Evolutionary conservation across 1,284 basidiomycete genomes (phyloP).

Genomic region (Ganoderma leucocontextum): DNA sequence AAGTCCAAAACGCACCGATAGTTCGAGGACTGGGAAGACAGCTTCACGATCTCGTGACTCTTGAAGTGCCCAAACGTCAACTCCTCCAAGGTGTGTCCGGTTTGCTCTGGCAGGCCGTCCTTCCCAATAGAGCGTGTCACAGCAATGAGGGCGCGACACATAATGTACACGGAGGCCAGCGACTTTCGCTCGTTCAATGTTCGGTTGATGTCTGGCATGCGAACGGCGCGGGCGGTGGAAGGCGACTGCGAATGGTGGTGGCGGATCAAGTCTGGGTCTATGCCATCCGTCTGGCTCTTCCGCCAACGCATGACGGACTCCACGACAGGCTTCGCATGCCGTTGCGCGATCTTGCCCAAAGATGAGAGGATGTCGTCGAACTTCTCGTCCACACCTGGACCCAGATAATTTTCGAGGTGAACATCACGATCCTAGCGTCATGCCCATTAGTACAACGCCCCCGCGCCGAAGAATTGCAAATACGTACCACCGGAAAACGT

Average conservation of each 20-base stretch:
- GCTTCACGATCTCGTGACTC: conserved; percentile 70
- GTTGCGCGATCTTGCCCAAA: conserved; percentile 87
- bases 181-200: conserved; percentile 81
- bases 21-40: conserved; percentile 72
- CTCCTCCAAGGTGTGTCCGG: conserved; percentile 84
- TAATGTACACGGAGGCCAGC: conserved; percentile 86
- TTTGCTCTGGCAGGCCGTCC: conserved; percentile 78
- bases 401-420: conserved; percentile 71
- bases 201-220: conserved; percentile 61
- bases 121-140: conserved; percentile 78
- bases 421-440: conserved; percentile 71
- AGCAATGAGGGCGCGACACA: conserved; percentile 85
- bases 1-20: conserved; percentile 83
- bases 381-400: conserved; percentile 73
- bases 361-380: conserved; percentile 87
- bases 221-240: conserved; percentile 47
- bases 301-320: conserved; percentile 92
- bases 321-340: conserved; percentile 85
- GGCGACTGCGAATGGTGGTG: conserved; percentile 58
- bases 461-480: not conserved
- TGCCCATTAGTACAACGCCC: not conserved
- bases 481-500: conserved; percentile 70
- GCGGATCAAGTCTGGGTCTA: conserved; percentile 61
- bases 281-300: conserved; percentile 75
- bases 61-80: conserved; percentile 89